Evolutionary conservation across 78 protist species (phyloP).

Genomic region (Pigoraptor vietnamica): DNA sequence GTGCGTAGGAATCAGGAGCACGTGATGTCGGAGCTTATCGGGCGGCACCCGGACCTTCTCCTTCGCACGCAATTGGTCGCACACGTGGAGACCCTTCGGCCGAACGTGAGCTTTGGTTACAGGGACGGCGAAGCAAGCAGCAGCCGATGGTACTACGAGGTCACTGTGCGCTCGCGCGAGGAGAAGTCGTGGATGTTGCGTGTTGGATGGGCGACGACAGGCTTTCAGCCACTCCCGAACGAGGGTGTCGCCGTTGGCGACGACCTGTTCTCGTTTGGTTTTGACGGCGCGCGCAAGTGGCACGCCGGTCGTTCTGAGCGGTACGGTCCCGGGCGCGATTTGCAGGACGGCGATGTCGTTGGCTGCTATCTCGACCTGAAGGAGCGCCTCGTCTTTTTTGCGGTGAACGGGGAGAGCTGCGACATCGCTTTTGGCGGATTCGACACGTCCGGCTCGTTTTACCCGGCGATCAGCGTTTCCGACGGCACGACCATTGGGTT

Average conservation of each 20-base stretch:
- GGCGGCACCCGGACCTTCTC: not conserved
- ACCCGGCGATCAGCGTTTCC: not conserved
- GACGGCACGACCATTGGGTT: not conserved
- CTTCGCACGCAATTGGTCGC: not conserved
- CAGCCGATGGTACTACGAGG: not conserved
- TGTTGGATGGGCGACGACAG: not conserved
- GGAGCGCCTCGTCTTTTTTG: not conserved
- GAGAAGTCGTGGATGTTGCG: not conserved
- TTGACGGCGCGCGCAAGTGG: not conserved
- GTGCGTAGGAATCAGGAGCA: not conserved
- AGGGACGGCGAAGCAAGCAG: not conserved
- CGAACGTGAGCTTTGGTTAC: not conserved
- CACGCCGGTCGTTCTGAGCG: not conserved
- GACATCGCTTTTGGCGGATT: not conserved
- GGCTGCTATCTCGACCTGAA: not conserved
- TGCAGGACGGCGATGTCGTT: not conserved
- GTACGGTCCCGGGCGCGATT: not conserved
- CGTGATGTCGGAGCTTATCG: not conserved
- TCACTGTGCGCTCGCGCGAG: not conserved
- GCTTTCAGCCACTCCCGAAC: not conserved
- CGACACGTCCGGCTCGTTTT: not conserved
- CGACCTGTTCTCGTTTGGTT: not conserved
- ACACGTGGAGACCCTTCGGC: not conserved
- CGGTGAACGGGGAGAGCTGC: not conserved
- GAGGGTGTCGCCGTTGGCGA: not conserved